These are phyloP conservation scores for Helotiales sp. DNA, from an alignment of 2,329 filamentous ascomycete species.

Conservation along the genomic window DNA sequence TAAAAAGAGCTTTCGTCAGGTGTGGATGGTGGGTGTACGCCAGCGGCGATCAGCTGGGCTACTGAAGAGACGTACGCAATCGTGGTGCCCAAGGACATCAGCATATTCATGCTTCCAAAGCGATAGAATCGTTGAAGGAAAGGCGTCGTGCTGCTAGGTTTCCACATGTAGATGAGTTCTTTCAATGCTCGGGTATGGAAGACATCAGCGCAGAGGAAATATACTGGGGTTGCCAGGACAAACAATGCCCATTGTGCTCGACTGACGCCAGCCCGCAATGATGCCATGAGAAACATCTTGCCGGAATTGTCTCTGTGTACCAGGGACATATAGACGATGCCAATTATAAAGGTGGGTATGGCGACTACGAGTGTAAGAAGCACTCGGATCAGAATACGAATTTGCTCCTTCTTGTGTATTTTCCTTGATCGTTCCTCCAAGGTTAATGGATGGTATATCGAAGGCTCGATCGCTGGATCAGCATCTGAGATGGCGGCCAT, in stretches of 20 bases:
- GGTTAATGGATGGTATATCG: conserved; percentile 76
- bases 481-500: conserved; percentile 64
- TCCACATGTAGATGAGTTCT: conserved; percentile 77
- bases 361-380: conserved; percentile 67
- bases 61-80: conserved; percentile 86
- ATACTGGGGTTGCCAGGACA: conserved; percentile 80
- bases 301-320: conserved; percentile 58
- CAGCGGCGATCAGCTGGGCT: conserved; percentile 70
- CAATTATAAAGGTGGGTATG: conserved; percentile 83
- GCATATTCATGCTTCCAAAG: conserved; percentile 97
- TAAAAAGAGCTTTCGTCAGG: conserved; percentile 60
- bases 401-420: conserved; percentile 71
- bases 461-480: conserved; percentile 65
- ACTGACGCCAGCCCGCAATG: conserved; percentile 71
- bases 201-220: conserved; percentile 81
- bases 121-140: conserved; percentile 76
- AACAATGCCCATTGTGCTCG: conserved; percentile 79
- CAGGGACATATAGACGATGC: conserved; percentile 88
- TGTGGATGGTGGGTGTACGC: conserved; percentile 35
- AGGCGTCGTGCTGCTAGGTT: conserved; percentile 70
- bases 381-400: conserved; percentile 67
- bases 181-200: conserved; percentile 81
- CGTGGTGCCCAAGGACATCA: conserved; percentile 84
- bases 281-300: conserved; percentile 67
- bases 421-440: conserved; percentile 77